Conservation (phyloP, 805 yeast species). For the Kuraishia floccosa region DNA sequence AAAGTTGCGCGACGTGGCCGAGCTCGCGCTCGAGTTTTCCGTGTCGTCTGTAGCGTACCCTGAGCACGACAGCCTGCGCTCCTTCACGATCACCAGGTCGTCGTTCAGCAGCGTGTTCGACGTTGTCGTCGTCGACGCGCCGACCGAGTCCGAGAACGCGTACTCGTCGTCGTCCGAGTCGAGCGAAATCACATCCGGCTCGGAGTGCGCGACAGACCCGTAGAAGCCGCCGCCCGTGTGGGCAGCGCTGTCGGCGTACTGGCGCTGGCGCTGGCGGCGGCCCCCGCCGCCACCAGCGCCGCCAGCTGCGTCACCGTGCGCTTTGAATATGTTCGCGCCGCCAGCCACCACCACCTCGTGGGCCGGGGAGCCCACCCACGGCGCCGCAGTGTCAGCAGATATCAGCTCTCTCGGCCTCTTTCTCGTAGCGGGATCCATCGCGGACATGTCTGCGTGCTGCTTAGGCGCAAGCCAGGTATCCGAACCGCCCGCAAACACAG, state of each 20-base stretch:
- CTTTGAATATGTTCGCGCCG: too few species aligned
- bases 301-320: too few species aligned
- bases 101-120: background rate
- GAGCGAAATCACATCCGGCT: constrained; percentile 20
- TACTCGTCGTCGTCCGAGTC: constrained; percentile 30
- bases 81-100: background rate
- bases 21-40: background rate
- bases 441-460: constrained; percentile 5
- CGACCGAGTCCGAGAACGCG: constrained; percentile 11
- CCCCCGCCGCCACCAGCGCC: constrained; percentile 8
- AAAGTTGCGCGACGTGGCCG: background rate
- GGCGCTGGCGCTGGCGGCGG: constrained; percentile 4
- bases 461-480: constrained; percentile 2
- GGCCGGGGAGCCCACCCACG: too few species aligned
- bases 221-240: background rate
- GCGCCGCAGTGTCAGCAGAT: too few species aligned
- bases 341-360: too few species aligned
- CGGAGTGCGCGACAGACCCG: constrained; percentile 1
- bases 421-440: constrained; percentile 19
- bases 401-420: constrained; percentile 24
- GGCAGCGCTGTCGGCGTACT: background rate
- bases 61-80: background rate
- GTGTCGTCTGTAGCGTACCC: background rate
- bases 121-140: background rate
- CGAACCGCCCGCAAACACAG: too few species aligned